phyloP scores from a whole-genome alignment of 1,284 basidiomycete genomes.

The Athelia sp. region DNA sequence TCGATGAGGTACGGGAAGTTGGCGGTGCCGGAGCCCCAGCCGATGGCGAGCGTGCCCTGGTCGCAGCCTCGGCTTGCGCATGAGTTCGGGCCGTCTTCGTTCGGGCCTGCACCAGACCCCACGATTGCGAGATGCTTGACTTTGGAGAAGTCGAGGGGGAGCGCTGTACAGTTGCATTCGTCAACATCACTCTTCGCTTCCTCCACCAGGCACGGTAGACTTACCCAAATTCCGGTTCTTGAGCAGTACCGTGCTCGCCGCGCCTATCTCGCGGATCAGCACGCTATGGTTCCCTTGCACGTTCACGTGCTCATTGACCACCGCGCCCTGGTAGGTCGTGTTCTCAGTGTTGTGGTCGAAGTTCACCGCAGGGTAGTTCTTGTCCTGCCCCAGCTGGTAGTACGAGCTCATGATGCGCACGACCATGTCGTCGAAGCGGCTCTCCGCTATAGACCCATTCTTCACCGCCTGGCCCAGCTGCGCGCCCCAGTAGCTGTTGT shows the following conservation, averaged over 20 bases:
- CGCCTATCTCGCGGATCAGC: constrained; percentile 51
- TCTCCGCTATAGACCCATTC: constrained; percentile 35
- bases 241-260: constrained; percentile 53
- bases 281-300: constrained; percentile 43
- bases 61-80: constrained; percentile 45
- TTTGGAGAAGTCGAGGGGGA: constrained; percentile 43
- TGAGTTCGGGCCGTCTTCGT: constrained; percentile 51
- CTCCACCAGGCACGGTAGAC: not conserved
- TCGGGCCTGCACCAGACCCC: constrained; percentile 55
- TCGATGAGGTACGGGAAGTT: constrained; percentile 32
- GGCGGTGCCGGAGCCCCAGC: constrained; percentile 57
- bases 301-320: constrained; percentile 38
- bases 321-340: constrained; percentile 3
- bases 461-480: constrained; percentile 33
- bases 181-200: not conserved
- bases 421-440: constrained; percentile 12
- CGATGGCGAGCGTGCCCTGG: constrained; percentile 53
- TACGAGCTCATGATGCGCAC: constrained; percentile 32
- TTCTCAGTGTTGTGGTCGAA: not conserved
- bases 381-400: constrained; percentile 31
- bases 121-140: constrained; percentile 28
- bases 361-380: constrained; percentile 25
- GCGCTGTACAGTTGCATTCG: constrained; percentile 14
- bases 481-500: constrained; percentile 19
- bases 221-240: constrained; percentile 45